These are phyloP conservation scores for Phytopythium vexans DNA, from an alignment of 352 stramenopile species.

Conservation along the genomic window DNA sequence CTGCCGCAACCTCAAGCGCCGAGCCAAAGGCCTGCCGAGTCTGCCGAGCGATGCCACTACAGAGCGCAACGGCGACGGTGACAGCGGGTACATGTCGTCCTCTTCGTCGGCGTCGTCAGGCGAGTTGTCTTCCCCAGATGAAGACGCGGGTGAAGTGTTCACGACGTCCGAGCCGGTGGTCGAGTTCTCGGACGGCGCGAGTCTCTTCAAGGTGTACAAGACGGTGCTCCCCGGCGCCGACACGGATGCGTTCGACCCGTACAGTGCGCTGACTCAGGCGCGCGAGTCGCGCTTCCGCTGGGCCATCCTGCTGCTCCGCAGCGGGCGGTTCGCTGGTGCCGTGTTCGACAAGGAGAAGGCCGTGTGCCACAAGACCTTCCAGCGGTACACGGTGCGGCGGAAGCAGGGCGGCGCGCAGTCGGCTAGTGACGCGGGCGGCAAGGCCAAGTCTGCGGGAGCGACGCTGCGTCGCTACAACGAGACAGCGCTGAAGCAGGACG, in stretches of 20 bases:
- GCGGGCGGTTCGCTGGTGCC: constrained; percentile 89
- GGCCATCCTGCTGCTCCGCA: constrained; percentile 89
- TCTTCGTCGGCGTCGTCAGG: constrained; percentile 46
- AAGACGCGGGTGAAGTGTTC: constrained; percentile 33
- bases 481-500: constrained; percentile 86
- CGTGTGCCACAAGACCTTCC: constrained; percentile 90
- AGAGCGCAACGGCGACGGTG: constrained; percentile 5
- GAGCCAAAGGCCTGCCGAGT: constrained; percentile 47
- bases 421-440: constrained; percentile 75
- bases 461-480: constrained; percentile 93
- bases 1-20: constrained; percentile 78
- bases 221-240: constrained; percentile 46
- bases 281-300: constrained; percentile 62
- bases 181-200: constrained; percentile 70
- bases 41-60: constrained; percentile 18
- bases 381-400: constrained; percentile 91
- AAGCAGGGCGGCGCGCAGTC: constrained; percentile 94
- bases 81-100: constrained; percentile 25
- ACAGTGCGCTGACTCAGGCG: constrained; percentile 42
- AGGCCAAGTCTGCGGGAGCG: constrained; percentile 91
- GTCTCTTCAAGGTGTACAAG: constrained; percentile 82
- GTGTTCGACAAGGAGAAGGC: constrained; percentile 89
- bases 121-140: background rate
- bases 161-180: constrained; percentile 69
- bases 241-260: constrained; percentile 61